Percentiles rank a stretch among this genome's conserved stretches.
Conservation (phyloP, 768 basidiomycete genomes). For the Infundibulicybe gibba region DNA sequence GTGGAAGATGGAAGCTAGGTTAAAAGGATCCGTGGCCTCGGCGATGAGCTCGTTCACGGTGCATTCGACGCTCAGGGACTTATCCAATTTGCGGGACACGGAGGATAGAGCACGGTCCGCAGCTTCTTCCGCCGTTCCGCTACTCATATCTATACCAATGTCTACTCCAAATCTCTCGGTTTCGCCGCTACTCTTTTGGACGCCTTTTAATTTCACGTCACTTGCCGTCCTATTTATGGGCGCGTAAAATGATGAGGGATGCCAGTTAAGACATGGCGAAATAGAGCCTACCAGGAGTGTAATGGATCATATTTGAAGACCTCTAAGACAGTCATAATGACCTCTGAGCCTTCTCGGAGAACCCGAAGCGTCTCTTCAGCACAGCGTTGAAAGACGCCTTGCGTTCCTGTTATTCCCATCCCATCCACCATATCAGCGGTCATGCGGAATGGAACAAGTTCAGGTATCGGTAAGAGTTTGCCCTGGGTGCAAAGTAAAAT, state of each 20-base stretch:
- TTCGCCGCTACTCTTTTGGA: conserved; percentile 33
- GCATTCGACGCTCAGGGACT: conserved; percentile 84
- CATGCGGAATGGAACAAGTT: conserved; percentile 92
- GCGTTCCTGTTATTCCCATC: conserved; percentile 84
- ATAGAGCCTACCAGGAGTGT: conserved; percentile 70
- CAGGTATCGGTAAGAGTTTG: conserved; percentile 71
- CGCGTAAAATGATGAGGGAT: not conserved
- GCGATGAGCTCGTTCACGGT: conserved; percentile 92
- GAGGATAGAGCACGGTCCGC: conserved; percentile 85
- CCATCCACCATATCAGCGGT: conserved; percentile 94
- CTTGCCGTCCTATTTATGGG: conserved; percentile 61
- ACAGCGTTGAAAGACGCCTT: conserved; percentile 93
- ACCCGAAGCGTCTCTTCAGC: conserved; percentile 94
- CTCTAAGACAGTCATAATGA: conserved; percentile 92
- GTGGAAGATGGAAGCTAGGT: conserved; percentile 73
- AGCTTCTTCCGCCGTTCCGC: conserved; percentile 73
- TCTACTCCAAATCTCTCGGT: conserved; percentile 33
- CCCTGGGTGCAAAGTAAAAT: conserved; percentile 52
- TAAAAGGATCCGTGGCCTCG: conserved; percentile 75
- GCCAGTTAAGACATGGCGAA: not conserved
- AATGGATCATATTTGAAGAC: conserved; percentile 97
- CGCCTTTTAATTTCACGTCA: conserved; percentile 67
- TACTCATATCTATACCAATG: conserved; percentile 59
- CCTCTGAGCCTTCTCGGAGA: conserved; percentile 75
- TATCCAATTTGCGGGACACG: conserved; percentile 81